These are phyloP conservation scores for Trypanosoma caninum DNA, from an alignment of 208 protist genomes.

Conservation along the genomic window DNA sequence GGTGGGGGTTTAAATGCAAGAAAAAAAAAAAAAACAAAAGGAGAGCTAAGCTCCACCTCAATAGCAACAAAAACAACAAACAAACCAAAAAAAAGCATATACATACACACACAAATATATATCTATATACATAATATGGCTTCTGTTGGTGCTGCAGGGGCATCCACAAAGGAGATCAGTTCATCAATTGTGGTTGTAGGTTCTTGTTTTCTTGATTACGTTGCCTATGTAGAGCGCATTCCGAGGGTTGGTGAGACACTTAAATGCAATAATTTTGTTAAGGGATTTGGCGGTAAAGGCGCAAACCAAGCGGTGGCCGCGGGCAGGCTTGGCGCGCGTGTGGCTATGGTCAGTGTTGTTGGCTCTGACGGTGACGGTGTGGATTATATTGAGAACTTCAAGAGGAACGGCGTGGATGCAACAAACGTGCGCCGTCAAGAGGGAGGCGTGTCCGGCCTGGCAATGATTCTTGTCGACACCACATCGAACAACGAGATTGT, in stretches of 20 bases:
- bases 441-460: slow-evolving; percentile 68
- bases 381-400: slow-evolving; percentile 77
- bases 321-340: slow-evolving; percentile 75
- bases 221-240: slow-evolving; percentile 84
- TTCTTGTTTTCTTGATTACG: slow-evolving; percentile 90
- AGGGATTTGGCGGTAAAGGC: slow-evolving; percentile 94
- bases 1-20: too few species aligned
- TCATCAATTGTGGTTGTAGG: slow-evolving; percentile 83
- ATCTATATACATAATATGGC: too few species aligned
- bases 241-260: slow-evolving; percentile 93
- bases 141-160: slow-evolving; percentile 24
- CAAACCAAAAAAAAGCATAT: slow-evolving; percentile 43
- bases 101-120: too few species aligned
- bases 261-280: slow-evolving; percentile 73
- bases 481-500: slow-evolving; percentile 91
- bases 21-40: too few species aligned
- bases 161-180: too few species aligned
- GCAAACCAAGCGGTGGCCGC: slow-evolving; percentile 90
- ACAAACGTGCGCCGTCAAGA: slow-evolving; percentile 47
- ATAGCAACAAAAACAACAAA: background rate
- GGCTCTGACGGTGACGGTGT: slow-evolving; percentile 83
- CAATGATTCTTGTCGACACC: slow-evolving; percentile 91
- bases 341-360: slow-evolving; percentile 87
- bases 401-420: slow-evolving; percentile 82
- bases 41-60: too few species aligned